Evolutionary conservation across 768 basidiomycete species (phyloP).

Genomic region (Pulveroboletus sp.): DNA sequence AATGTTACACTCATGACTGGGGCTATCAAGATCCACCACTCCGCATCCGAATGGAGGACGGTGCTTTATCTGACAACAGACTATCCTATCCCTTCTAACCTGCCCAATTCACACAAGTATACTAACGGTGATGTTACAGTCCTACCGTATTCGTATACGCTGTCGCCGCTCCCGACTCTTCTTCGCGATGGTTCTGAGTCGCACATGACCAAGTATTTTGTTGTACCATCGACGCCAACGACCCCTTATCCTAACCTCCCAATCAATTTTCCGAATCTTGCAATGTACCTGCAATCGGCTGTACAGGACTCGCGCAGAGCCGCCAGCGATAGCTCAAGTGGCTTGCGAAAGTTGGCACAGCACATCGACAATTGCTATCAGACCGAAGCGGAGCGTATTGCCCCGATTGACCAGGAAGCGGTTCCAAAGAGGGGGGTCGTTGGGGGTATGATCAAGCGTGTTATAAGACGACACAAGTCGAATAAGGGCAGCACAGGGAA

Average conservation of each 20-base stretch:
- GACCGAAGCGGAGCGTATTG: slow-evolving; percentile 28
- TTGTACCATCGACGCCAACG: slow-evolving; percentile 54
- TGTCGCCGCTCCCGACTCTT: slow-evolving; percentile 54
- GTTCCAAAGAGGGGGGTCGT: slow-evolving; percentile 42
- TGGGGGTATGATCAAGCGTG: slow-evolving; percentile 54
- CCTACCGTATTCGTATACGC: slow-evolving; percentile 69
- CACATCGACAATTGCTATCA: slow-evolving; percentile 67
- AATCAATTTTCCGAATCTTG: slow-evolving; percentile 70
- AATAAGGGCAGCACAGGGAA: slow-evolving; percentile 53
- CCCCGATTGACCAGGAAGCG: slow-evolving; percentile 31
- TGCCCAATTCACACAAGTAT: slow-evolving; percentile 44
- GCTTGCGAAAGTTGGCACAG: slow-evolving; percentile 63
- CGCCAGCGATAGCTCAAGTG: slow-evolving; percentile 53
- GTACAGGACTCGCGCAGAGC: slow-evolving; percentile 65
- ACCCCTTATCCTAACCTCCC: slow-evolving; percentile 69
- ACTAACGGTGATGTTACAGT: slow-evolving; percentile 55
- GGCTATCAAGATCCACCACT: slow-evolving; percentile 48
- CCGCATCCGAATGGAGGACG: slow-evolving; percentile 63
- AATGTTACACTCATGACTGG: background rate
- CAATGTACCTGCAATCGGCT: slow-evolving; percentile 68
- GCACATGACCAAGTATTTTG: slow-evolving; percentile 61
- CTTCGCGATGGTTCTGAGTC: slow-evolving; percentile 64
- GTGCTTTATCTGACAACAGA: slow-evolving; percentile 78
- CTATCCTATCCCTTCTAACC: slow-evolving; percentile 48
- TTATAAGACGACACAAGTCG: slow-evolving; percentile 48